Percentiles rank a stretch among this genome's conserved stretches.
phyloP scores from a whole-genome alignment of 2,329 filamentous ascomycete genomes.

The Aureobasidium uvarum region DNA sequence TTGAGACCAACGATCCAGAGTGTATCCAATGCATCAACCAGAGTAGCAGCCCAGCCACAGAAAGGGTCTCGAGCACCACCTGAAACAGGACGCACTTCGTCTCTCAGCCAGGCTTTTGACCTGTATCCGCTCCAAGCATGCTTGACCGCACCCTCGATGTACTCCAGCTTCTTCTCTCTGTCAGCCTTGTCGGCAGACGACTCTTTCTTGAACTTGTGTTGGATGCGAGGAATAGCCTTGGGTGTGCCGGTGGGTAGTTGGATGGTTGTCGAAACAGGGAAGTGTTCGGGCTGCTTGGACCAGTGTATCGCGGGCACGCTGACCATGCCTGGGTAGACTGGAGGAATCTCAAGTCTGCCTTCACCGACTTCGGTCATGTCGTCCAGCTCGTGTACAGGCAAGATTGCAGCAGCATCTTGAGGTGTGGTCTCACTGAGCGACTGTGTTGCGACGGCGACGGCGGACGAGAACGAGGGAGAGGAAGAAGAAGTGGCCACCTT shows the following conservation, averaged over 20 bases:
- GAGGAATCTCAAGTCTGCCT: constrained; percentile 36
- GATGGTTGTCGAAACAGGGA: constrained; percentile 75
- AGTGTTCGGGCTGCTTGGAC: constrained; percentile 64
- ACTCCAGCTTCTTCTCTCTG: constrained; percentile 61
- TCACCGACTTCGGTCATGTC: constrained; percentile 28
- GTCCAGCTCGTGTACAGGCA: constrained; percentile 10
- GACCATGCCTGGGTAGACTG: constrained; percentile 28
- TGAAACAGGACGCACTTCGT: constrained; percentile 75
- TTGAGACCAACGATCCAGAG: constrained; percentile 82
- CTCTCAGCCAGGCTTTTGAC: constrained; percentile 75
- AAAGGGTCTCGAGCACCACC: constrained; percentile 73
- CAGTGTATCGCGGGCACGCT: constrained; percentile 47
- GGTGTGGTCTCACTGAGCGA: background rate
- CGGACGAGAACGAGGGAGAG: background rate
- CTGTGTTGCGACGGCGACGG: constrained; percentile 6
- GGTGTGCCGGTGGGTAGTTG: constrained; percentile 70
- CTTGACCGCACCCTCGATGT: constrained; percentile 70
- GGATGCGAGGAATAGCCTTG: constrained; percentile 71
- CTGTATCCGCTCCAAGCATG: constrained; percentile 83
- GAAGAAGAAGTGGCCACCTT: background rate
- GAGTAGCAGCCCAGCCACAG: constrained; percentile 84
- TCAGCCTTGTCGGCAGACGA: constrained; percentile 58
- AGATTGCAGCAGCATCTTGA: constrained; percentile 14
- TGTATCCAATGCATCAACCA: constrained; percentile 80
- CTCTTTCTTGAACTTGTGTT: constrained; percentile 69